A percentile compares a stretch with the other conserved stretches of the same genome.
phyloP scores from a whole-genome alignment of 768 basidiomycete species.

The Termitomyces sp. region DNA sequence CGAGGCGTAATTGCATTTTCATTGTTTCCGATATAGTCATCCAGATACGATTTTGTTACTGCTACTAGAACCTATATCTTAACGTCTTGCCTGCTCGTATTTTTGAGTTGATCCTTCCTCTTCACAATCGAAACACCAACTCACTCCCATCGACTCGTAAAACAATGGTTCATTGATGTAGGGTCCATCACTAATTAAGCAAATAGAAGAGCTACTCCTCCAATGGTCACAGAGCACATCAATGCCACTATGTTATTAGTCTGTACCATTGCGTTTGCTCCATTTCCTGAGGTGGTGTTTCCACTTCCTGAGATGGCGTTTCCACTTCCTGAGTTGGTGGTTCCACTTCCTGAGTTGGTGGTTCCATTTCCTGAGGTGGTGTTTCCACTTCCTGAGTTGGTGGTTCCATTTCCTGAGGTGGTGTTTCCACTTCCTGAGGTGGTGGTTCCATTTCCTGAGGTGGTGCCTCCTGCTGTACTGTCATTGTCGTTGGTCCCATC shows the following conservation, averaged over 20 bases:
- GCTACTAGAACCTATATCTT: background rate
- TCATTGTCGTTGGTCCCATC: constrained; percentile 20
- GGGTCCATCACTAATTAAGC: background rate
- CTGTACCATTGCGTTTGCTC: background rate
- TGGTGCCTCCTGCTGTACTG: background rate
- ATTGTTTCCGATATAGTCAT: background rate
- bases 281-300: background rate
- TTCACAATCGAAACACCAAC: background rate
- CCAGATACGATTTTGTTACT: background rate
- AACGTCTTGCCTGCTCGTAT: background rate
- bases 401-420: background rate
- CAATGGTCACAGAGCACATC: background rate
- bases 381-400: background rate
- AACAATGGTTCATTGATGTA: background rate
- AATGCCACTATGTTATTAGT: background rate
- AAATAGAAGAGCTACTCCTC: constrained; percentile 1
- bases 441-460: background rate
- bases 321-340: background rate
- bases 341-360: background rate
- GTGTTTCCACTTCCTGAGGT: background rate
- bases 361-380: background rate
- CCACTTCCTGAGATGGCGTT: background rate
- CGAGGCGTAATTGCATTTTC: constrained; percentile 18
- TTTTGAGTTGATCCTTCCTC: background rate
- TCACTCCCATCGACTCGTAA: background rate